Evolutionary conservation across 768 basidiomycete genomes (phyloP).

Genomic region (Dacryopinax spathularia): DNA sequence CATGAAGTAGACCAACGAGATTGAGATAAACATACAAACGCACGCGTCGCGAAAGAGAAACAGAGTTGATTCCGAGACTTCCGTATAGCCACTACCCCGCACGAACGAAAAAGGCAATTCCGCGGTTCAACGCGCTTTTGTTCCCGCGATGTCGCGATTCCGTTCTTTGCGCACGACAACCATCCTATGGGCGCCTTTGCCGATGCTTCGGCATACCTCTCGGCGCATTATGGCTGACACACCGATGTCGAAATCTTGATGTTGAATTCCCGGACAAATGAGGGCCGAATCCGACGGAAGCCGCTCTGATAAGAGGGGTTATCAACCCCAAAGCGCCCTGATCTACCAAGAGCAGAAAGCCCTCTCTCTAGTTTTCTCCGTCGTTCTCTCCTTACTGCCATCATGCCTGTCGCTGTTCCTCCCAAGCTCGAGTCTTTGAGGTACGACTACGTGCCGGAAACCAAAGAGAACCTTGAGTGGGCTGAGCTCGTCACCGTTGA

Average conservation of each 20-base stretch:
- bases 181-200: neutral
- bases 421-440: neutral
- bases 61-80: neutral
- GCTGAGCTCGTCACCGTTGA: conserved; percentile 20
- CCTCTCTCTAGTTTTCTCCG: no score
- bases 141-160: neutral
- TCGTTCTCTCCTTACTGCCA: no score
- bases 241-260: neutral
- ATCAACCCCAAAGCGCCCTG: neutral
- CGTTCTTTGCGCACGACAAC: neutral
- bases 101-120: neutral
- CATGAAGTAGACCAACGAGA: neutral
- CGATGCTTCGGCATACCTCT: no score
- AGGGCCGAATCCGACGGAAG: neutral
- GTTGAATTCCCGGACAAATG: neutral
- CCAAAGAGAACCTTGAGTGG: conserved; percentile 22
- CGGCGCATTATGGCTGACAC: neutral
- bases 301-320: neutral
- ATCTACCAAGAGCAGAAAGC: no score
- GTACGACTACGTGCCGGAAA: conserved; percentile 12
- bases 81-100: neutral
- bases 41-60: neutral
- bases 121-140: neutral
- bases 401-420: neutral
- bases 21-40: neutral